These are phyloP conservation scores for Trifolium pratense DNA, from an alignment of 306 rosid species.

Conservation along the genomic window DNA sequence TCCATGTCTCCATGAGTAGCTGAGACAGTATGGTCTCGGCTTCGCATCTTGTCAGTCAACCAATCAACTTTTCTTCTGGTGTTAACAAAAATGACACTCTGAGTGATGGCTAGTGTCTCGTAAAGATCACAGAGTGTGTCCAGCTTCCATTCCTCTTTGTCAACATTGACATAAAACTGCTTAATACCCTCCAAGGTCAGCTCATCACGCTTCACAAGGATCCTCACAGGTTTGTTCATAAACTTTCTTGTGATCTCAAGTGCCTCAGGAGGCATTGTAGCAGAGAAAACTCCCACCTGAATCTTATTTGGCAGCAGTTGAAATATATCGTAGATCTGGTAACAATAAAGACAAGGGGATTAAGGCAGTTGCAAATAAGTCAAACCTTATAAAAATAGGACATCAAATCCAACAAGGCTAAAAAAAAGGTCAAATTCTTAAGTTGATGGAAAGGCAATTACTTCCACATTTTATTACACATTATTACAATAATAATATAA, in stretches of 20 bases:
- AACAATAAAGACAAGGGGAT: conserved; percentile 17
- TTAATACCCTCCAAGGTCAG: conserved; percentile 85
- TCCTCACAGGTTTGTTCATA: conserved; percentile 88
- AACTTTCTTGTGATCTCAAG: conserved; percentile 85
- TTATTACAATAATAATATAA: background rate
- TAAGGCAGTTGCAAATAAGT: conserved; percentile 12
- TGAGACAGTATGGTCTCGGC: conserved; percentile 84
- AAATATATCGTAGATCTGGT: conserved; percentile 82
- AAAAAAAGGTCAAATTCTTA: background rate
- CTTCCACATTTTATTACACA: background rate
- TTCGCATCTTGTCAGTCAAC: conserved; percentile 86
- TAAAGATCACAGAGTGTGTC: conserved; percentile 81
- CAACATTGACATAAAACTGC: conserved; percentile 78
- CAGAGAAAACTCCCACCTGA: conserved; percentile 86
- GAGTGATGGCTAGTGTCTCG: conserved; percentile 80
- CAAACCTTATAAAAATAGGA: background rate
- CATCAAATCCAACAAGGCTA: background rate
- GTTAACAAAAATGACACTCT: conserved; percentile 82
- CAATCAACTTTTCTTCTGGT: conserved; percentile 91
- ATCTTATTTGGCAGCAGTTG: conserved; percentile 76
- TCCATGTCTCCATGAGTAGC: conserved; percentile 95
- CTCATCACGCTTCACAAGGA: conserved; percentile 89
- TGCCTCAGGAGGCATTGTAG: conserved; percentile 92
- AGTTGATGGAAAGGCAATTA: background rate
- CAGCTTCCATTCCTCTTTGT: conserved; percentile 78